These are phyloP conservation scores for Myriosclerotinia duriaeana DNA, from an alignment of 2,329 filamentous ascomycete genomes.

Conservation along the genomic window DNA sequence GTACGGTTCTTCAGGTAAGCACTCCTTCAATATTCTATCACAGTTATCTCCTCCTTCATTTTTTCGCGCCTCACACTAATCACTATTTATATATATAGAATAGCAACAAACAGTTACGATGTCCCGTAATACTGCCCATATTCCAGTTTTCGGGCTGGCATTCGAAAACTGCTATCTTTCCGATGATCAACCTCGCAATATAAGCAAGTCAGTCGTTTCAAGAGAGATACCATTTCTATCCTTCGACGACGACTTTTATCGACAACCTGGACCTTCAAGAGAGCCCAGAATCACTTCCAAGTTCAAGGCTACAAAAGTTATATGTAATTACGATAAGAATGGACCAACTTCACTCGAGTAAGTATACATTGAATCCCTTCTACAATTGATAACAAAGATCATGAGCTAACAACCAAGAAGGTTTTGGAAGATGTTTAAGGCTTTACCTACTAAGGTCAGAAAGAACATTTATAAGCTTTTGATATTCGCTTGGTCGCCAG, in stretches of 20 bases:
- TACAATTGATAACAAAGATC: neutral
- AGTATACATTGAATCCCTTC: neutral
- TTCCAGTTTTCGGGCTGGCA: neutral
- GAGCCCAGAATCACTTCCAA: neutral
- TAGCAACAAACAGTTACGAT: neutral
- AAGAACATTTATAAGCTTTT: slow-evolving; percentile 3
- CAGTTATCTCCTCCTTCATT: neutral
- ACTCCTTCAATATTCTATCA: neutral
- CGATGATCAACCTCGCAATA: slow-evolving; percentile 5
- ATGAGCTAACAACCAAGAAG: neutral
- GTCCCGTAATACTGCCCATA: neutral
- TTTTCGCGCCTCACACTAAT: neutral
- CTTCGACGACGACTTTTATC: slow-evolving; percentile 6
- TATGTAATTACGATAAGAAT: neutral
- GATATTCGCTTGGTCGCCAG: slow-evolving; percentile 12
- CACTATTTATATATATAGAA: neutral
- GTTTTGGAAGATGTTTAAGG: slow-evolving; percentile 6
- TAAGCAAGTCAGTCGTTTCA: neutral
- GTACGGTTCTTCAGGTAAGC: neutral
- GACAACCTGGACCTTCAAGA: neutral
- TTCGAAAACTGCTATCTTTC: slow-evolving; percentile 4
- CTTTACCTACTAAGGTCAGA: neutral
- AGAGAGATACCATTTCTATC: neutral
- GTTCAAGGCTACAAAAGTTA: neutral
- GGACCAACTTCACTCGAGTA: slow-evolving; percentile 2